Base-by-base conservation (phyloP, 2,329 filamentous ascomycete genomes). In the Plenodomus biglobosus region DNA sequence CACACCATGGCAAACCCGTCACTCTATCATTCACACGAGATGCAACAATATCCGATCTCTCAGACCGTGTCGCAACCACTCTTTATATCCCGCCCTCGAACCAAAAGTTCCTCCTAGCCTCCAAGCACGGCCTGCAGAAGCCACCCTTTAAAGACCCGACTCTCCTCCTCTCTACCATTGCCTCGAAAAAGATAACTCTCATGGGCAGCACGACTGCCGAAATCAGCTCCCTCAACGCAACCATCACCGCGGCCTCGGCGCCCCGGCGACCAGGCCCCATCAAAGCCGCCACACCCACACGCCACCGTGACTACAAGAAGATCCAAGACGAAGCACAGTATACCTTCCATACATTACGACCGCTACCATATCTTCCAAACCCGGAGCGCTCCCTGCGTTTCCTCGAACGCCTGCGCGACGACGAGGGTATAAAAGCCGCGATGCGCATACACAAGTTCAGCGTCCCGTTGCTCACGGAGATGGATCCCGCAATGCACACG, bases 401-500 rank as follows among this genome's bases (percentile, higher is more conserved):
- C 60, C 81, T 99, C 2, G 78, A 87, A 67, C 83, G 88, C 1
- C 79, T 99, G 3, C 85, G 85, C 55, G 81, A 86, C 52, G 94
- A 99, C 69, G 85, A 89, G 0, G 94, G 94, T 7, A 92, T 99
- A 73, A 85, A 85, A 55, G 78, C 86, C 1, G 81, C 85, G 1
- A 99, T 99, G 94, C 78, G 81, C 15, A 85, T 85, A 61, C 92
- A 96, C 75, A 82, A 85, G 55, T 96, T 95, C 76, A 83, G 81
- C 17, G 94, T 99, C 1, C 86, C 86, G 0, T 73, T 97, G 2
- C 78, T 99, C 20, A 96, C 92, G 0, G 94, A 99, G 73, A 97
- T 99, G 92, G 88, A 99, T 62, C 94, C 94, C 0, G 79, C 86
- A 0, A 81, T 86, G 58, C 85, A 96, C 71, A 96, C 92, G 0